Evolutionary conservation across 2,329 filamentous ascomycete genomes (phyloP).

Genomic region (Exophiala bonariae): DNA sequence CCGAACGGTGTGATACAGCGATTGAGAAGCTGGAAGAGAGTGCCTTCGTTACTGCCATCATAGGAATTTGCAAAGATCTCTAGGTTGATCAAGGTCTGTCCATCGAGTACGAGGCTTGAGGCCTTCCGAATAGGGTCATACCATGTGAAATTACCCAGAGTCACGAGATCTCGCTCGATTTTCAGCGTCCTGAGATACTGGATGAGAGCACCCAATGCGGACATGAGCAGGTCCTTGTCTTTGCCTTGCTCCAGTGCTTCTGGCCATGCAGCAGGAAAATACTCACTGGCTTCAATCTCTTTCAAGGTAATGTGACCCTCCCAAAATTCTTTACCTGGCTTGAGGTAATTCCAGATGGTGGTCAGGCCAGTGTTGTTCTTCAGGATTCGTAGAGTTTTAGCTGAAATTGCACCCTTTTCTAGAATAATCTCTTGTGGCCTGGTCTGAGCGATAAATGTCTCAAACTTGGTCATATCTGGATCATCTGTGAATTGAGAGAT

Average conservation of each 20-base stretch:
- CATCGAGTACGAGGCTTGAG: conserved; percentile 87
- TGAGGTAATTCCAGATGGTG: conserved; percentile 93
- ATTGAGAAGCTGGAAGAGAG: conserved; percentile 86
- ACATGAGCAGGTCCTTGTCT: conserved; percentile 82
- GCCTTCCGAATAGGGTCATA: conserved; percentile 92
- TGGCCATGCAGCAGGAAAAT: conserved; percentile 84
- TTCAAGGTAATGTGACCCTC: conserved; percentile 76
- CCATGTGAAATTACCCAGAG: conserved; percentile 84
- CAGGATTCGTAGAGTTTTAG: conserved; percentile 86
- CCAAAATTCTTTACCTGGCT: conserved; percentile 87
- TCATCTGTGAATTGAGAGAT: conserved; percentile 92
- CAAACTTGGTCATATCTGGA: conserved; percentile 90
- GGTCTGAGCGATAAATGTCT: conserved; percentile 92
- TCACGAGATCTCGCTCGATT: conserved; percentile 82
- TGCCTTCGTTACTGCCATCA: conserved; percentile 81
- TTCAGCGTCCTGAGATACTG: conserved; percentile 86
- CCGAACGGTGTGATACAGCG: conserved; percentile 95
- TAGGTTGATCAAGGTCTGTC: conserved; percentile 96
- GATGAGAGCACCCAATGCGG: conserved; percentile 82
- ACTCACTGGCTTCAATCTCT: conserved; percentile 76
- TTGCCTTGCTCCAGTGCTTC: conserved; percentile 68
- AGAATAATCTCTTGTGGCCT: conserved; percentile 84
- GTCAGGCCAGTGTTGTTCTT: conserved; percentile 94
- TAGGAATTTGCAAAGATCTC: conserved; percentile 93
- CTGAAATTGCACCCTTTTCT: conserved; percentile 82